Evolutionary conservation across 2,329 filamentous ascomycete genomes (phyloP).

Genomic region (Alternaria gansuensis): DNA sequence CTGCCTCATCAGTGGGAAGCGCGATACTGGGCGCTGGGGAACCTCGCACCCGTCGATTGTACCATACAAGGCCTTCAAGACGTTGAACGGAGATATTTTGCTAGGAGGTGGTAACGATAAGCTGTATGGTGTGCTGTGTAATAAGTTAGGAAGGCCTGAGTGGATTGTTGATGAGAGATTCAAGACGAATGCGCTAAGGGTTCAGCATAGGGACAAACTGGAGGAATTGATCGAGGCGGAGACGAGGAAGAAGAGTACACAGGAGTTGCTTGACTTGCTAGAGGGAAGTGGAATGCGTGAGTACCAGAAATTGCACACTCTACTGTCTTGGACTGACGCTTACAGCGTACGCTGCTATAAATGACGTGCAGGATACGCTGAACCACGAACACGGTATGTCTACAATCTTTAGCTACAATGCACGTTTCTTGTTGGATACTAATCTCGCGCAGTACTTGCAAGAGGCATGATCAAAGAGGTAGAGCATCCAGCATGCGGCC

Average conservation of each 20-base stretch:
- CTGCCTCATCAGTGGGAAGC: conserved; percentile 84
- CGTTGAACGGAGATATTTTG: conserved; percentile 69
- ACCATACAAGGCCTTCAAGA: conserved; percentile 84
- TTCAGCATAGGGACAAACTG: conserved; percentile 76
- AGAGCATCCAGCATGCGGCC: conserved; percentile 82
- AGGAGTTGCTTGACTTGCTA: conserved; percentile 85
- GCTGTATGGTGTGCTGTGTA: conserved; percentile 68
- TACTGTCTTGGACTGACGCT: conserved; percentile 14
- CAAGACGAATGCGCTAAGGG: conserved; percentile 66
- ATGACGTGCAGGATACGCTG: conserved; percentile 86
- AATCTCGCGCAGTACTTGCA: conserved; percentile 64
- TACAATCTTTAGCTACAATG: background rate
- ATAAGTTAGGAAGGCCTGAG: conserved; percentile 65
- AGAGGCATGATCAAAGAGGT: conserved; percentile 90
- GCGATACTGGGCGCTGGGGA: conserved; percentile 90
- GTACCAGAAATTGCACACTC: conserved; percentile 10
- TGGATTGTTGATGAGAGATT: conserved; percentile 67
- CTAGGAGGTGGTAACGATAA: conserved; percentile 71
- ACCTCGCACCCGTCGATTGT: conserved; percentile 99
- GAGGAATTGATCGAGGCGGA: conserved; percentile 80
- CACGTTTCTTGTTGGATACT: conserved; percentile 5
- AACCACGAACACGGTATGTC: conserved; percentile 80
- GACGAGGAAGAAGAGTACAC: conserved; percentile 79
- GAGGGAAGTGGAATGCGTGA: conserved; percentile 85
- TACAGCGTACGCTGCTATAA: conserved; percentile 83